Percentiles rank a stretch among this genome's conserved stretches.
phyloP scores from a whole-genome alignment of 805 yeast species.

The Henningerozyma blattae region DNA sequence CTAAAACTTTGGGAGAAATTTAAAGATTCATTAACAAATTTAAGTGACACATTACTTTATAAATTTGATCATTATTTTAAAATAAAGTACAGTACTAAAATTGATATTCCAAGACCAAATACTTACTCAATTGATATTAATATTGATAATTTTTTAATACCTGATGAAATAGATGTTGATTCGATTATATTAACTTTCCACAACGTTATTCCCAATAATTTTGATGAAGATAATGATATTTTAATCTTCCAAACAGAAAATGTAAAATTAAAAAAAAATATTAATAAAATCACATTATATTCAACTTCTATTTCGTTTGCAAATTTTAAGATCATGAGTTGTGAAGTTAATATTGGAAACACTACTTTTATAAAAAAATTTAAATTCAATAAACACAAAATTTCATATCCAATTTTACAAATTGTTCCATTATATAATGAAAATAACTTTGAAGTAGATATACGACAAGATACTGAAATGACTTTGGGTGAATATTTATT shows the following conservation, averaged over 20 bases:
- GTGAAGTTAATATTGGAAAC: constrained; percentile 16
- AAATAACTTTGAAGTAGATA: constrained; percentile 9
- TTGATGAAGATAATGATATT: constrained; percentile 7
- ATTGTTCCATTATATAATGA: constrained; percentile 10
- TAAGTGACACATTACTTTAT: constrained; percentile 12
- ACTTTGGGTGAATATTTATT: constrained; percentile 13
- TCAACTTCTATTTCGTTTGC: constrained; percentile 16
- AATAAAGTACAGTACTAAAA: constrained; percentile 3
- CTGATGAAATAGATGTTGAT: constrained; percentile 9
- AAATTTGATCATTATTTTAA: constrained; percentile 15
- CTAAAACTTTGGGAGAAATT: constrained; percentile 19
- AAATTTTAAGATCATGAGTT: constrained; percentile 9
- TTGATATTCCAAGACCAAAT: constrained; percentile 9
- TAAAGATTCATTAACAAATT: constrained; percentile 7
- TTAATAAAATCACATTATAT: constrained; percentile 5
- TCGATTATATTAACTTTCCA: constrained; percentile 11
- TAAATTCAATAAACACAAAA: constrained; percentile 1
- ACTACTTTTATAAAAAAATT: constrained; percentile 20
- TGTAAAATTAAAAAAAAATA: constrained; percentile 4
- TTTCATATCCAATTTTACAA: constrained; percentile 1
- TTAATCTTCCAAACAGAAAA: constrained; percentile 7
- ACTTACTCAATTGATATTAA: constrained; percentile 10
- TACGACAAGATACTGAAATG: constrained; percentile 9
- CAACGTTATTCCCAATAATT: no score
- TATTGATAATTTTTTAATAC: constrained; percentile 10